Evolutionary conservation across 2,329 filamentous ascomycete genomes (phyloP).

Genomic region (Chalaropsis thielavioides): DNA sequence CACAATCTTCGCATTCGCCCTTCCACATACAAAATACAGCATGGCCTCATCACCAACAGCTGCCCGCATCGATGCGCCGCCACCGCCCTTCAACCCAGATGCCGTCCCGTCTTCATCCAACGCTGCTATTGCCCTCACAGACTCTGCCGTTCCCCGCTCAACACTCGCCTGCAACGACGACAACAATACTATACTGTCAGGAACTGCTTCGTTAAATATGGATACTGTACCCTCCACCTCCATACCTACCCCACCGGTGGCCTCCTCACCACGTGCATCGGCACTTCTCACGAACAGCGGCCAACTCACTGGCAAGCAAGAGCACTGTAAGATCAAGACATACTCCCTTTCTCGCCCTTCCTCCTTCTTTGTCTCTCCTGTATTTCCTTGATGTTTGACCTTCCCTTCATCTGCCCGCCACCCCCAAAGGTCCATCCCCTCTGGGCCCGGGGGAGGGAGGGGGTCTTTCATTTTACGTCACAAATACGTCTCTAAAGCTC

Average conservation of each 20-base stretch:
- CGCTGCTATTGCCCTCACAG: not conserved
- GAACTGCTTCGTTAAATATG: not conserved
- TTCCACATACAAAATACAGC: not conserved
- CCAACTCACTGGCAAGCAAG: constrained; percentile 81
- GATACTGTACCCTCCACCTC: not conserved
- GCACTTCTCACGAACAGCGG: constrained; percentile 23
- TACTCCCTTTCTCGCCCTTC: constrained; percentile 15
- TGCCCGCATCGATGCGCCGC: not conserved
- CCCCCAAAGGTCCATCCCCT: not conserved
- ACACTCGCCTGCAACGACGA: not conserved
- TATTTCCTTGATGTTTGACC: not conserved
- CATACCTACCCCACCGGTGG: not conserved
- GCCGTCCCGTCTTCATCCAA: not conserved
- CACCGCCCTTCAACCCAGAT: not conserved
- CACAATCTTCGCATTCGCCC: not conserved
- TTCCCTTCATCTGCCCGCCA: not conserved
- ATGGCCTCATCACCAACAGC: not conserved
- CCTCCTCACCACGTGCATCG: constrained; percentile 21
- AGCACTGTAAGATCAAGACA: constrained; percentile 57
- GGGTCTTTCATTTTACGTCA: not conserved
- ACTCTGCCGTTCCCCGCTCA: constrained; percentile 7
- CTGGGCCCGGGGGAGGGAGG: no score
- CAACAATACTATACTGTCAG: not conserved
- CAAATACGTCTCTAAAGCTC: not conserved
- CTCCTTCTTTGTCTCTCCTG: not conserved